A percentile compares a stretch with the other conserved stretches of the same genome.
Conservation (phyloP, 1,284 basidiomycete species). For the Dichomitus squalens region DNA sequence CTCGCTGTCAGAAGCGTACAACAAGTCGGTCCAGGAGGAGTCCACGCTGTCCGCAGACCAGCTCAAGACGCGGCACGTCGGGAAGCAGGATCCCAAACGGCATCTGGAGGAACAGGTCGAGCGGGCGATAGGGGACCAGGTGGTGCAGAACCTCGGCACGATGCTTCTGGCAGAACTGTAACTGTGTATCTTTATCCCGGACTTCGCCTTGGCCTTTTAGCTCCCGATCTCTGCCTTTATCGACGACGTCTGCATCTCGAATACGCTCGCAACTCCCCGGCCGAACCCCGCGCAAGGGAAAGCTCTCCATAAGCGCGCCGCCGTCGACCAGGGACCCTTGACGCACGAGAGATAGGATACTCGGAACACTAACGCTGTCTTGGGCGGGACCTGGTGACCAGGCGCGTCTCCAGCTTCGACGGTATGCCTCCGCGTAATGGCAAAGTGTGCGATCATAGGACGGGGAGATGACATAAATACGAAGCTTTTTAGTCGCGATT, state of each 20-base stretch:
- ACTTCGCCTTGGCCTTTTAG: slow-evolving; percentile 18
- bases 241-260: slow-evolving; percentile 9
- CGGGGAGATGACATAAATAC: slow-evolving; percentile 18
- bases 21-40: slow-evolving; percentile 96
- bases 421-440: slow-evolving; percentile 1
- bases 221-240: slow-evolving; percentile 15
- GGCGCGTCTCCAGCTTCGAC: slow-evolving; percentile 7
- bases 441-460: slow-evolving; percentile 23
- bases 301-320: no score
- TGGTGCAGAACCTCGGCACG: slow-evolving; percentile 91
- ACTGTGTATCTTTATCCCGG: slow-evolving; percentile 25
- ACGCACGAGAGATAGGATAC: neutral
- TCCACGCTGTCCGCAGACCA: slow-evolving; percentile 89
- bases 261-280: neutral
- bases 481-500: slow-evolving; percentile 8
- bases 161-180: slow-evolving; percentile 88
- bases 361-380: slow-evolving; percentile 13
- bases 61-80: slow-evolving; percentile 94
- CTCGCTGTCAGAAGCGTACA: slow-evolving; percentile 87
- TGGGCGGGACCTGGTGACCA: slow-evolving; percentile 20
- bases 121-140: slow-evolving; percentile 94
- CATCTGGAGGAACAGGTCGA: slow-evolving; percentile 97
- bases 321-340: neutral
- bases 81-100: slow-evolving; percentile 96
- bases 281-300: neutral